Base-by-base conservation (phyloP, 768 basidiomycete genomes). In the Tephrocybe sp. region DNA sequence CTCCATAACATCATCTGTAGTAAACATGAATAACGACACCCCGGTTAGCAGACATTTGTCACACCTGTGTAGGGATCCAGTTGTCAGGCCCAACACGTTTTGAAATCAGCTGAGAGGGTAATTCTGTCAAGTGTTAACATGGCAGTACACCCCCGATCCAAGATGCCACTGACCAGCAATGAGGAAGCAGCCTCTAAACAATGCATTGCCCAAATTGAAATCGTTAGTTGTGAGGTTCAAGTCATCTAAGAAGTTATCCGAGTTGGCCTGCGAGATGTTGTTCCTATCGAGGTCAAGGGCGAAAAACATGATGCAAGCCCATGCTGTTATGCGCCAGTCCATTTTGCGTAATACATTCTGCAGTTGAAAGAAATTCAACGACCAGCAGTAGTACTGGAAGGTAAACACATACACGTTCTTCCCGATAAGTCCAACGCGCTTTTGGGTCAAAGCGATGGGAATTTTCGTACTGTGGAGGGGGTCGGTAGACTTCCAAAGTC, bases 391-490 rank as follows among this genome's bases (percentile, higher is more conserved):
- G 15, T 19, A 11, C 34, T 24, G 3, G 24, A 34, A 33, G 39
- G 31, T 16, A 31, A n/a, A 19, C 6, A 54, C 71, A 45, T 47
- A 78, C 77, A 63, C 70, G 70, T 64, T 88, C 85, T 63, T 88
- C 84, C 33, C 80, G 61, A 77, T 79, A 84, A 8, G 85, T 86
- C 85, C 86, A 88, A 7, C 84, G 75, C 16, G 83, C 84, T 13
- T 63, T 43, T 1, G 82, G 79, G 59, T 88, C 80, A 57, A 89
- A 86, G 1, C 83, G 74, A 55, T 80, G 80, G 5, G 73, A 57
- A 56, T 84, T 84, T 64, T 86, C 83, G 49, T 80, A 84, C 45
- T 65, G 54, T 4, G 74, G 64, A 7, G 77, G 77, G 2, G 82
- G 82, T 0, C 73, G 69, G 61, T 82, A 83, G 4, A 65, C 62